Base-by-base conservation (phyloP, 1,284 basidiomycete species). In the Malassezia dermatis region DNA sequence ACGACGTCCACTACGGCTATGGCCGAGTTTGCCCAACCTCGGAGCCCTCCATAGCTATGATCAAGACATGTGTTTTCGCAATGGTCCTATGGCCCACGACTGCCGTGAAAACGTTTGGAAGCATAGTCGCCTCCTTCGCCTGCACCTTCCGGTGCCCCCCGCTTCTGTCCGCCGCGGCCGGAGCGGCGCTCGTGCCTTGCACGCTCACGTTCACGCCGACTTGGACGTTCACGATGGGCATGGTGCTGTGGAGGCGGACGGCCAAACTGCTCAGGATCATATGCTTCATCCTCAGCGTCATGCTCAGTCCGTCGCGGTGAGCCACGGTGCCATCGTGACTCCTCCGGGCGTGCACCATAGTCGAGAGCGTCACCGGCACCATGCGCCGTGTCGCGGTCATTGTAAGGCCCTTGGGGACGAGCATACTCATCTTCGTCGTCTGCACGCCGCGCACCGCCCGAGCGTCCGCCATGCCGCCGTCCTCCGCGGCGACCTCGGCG, bases 291-390 rank as follows among this genome's bases (percentile, higher is more conserved):
- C 15, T 48, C 46, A 23, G 1, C 8, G n/a, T 17, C 31, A 8
- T 26, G 10, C 13, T 43, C 41, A 11, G 24, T 43, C 4, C 24
- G 48, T 8, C 24, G 47, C 23, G 23, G 32, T 4, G 19, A 24
- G 21, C 37, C 40, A 10, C 45, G 41, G 12, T 45, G 23, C n/a
- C 34, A 24, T 8, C 37, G 34, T 13, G 24, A 19, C 13, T 41
- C 48, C 8, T 47, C 45, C 4, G 56, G 8, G 13, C 31, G 26
- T 11, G 32, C 64, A 17, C 71, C 71, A 43, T 73, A 73, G 54
- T 73, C 69, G 35, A 73, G 65, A 17, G 57, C 47, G 24, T 71
- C 71, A 12, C 57, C 63, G 0, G 57, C 59, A n/a, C 68, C 68
- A 6, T 58, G 45, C 5, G 63, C 65, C 10, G 58, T 65, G 23